Conservation (phyloP, 2,329 filamentous ascomycete species). For the Neonectria coccinea region DNA sequence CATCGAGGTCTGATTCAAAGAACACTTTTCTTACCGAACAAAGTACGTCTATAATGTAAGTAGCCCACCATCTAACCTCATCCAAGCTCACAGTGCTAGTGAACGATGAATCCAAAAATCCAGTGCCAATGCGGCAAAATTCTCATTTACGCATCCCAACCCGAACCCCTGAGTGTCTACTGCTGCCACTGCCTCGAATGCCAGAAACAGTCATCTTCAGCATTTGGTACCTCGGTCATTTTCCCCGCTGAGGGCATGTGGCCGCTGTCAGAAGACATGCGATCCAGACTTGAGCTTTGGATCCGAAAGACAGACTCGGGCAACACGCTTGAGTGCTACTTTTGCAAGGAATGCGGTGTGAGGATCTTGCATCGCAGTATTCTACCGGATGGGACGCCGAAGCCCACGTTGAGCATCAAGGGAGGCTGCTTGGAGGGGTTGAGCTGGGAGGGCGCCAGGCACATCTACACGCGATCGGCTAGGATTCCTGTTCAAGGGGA, state of each 20-base stretch:
- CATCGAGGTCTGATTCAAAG: too few relatives aligned
- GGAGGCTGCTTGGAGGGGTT: slow-evolving; percentile 59
- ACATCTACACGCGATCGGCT: slow-evolving; percentile 60
- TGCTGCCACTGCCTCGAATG: slow-evolving; percentile 62
- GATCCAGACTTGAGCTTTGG: slow-evolving; percentile 52
- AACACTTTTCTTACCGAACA: too few relatives aligned
- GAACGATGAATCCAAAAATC: slow-evolving; percentile 42
- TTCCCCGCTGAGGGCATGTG: slow-evolving; percentile 56
- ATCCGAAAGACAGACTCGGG: slow-evolving; percentile 54
- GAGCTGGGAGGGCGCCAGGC: slow-evolving; percentile 53
- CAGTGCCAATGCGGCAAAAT: slow-evolving; percentile 57
- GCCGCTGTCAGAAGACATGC: slow-evolving; percentile 51
- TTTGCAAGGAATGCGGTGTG: slow-evolving; percentile 58
- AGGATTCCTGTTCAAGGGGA: slow-evolving; percentile 56
- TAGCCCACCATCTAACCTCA: neutral
- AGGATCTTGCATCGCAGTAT: slow-evolving; percentile 60
- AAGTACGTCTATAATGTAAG: too few relatives aligned
- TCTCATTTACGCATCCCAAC: slow-evolving; percentile 50
- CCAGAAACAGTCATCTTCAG: slow-evolving; percentile 58
- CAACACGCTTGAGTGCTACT: slow-evolving; percentile 57
- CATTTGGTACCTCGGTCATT: slow-evolving; percentile 60
- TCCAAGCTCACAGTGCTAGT: neutral
- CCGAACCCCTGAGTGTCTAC: slow-evolving; percentile 52
- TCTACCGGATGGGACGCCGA: slow-evolving; percentile 52
- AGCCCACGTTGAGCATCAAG: slow-evolving; percentile 58